Evolutionary conservation across 2,329 filamentous ascomycete genomes (phyloP).

Genomic region (Canariomyces notabilis): DNA sequence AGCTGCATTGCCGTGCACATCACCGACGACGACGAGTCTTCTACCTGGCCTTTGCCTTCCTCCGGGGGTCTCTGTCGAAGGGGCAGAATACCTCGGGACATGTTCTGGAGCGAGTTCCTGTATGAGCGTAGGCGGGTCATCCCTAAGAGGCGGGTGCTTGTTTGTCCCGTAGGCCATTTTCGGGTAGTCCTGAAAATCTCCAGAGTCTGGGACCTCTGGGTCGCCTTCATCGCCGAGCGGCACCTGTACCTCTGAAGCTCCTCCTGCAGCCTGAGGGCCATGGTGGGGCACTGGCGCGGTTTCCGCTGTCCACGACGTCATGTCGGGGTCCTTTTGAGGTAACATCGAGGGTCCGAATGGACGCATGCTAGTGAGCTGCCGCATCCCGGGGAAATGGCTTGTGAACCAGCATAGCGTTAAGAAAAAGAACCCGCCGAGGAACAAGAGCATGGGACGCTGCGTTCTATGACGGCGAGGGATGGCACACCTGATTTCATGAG

Average conservation of each 20-base stretch:
- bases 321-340: conserved; percentile 3
- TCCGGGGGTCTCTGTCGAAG: conserved; percentile 26
- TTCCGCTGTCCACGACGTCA: conserved; percentile 13
- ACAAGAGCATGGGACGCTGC: neutral
- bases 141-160: conserved; percentile 34
- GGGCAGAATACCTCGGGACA: conserved; percentile 21
- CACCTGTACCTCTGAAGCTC: neutral
- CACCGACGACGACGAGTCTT: conserved; percentile 76
- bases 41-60: conserved; percentile 33
- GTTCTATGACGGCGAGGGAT: conserved; percentile 1
- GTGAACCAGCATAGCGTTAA: conserved; percentile 13
- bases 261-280: neutral
- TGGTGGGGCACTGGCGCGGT: conserved; percentile 5
- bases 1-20: conserved; percentile 82
- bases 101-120: conserved; percentile 29
- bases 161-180: conserved; percentile 39
- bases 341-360: neutral
- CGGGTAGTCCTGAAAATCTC: neutral
- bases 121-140: conserved; percentile 26
- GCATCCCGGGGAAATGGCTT: conserved; percentile 5
- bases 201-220: conserved; percentile 10
- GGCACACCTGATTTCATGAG: neutral
- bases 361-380: neutral
- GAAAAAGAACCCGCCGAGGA: conserved; percentile 9
- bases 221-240: neutral